phyloP scores from a whole-genome alignment of 202 grass and related monocot genomes.

The Elaeis oleifera region DNA sequence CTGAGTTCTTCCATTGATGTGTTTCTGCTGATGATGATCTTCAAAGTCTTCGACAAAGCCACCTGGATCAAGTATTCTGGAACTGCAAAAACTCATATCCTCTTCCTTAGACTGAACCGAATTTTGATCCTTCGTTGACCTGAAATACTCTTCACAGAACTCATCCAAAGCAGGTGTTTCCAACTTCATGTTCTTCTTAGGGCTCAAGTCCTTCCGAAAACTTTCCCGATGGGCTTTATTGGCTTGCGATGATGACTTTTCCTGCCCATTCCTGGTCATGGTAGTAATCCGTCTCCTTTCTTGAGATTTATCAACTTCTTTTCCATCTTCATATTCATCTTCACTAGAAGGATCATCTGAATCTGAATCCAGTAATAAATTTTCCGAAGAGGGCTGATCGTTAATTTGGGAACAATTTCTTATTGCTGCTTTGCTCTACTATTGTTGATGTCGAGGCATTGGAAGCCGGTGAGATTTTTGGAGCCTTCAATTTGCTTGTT shows the following conservation, averaged over 20 bases:
- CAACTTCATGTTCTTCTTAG: constrained; percentile 31
- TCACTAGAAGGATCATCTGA: constrained; percentile 40
- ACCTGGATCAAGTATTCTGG: constrained; percentile 26
- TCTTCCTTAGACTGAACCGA: constrained; percentile 24
- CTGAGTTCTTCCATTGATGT: constrained; percentile 19
- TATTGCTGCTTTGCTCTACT: constrained; percentile 61
- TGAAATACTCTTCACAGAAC: constrained; percentile 82
- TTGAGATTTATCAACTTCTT: constrained; percentile 14
- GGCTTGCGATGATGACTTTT: constrained; percentile 15
- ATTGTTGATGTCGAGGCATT: constrained; percentile 35
- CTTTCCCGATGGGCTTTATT: constrained; percentile 20
- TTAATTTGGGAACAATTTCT: constrained; percentile 59
- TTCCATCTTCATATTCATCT: constrained; percentile 26
- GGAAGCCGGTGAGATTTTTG: constrained; percentile 29
- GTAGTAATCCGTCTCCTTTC: constrained; percentile 19
- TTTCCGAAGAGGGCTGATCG: constrained; percentile 65
- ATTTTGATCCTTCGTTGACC: constrained; percentile 28
- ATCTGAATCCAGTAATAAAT: constrained; percentile 74
- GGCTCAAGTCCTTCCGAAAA: constrained; percentile 1
- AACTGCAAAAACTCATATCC: constrained; percentile 20
- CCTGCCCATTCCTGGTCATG: constrained; percentile 24
- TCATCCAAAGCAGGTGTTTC: constrained; percentile 74
- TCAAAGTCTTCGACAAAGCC: constrained; percentile 27
- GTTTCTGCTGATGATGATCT: constrained; percentile 29
- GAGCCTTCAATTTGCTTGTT: constrained; percentile 30